These are phyloP conservation scores for Penicillium sp. DNA, from an alignment of 2,329 filamentous ascomycete genomes.

Conservation along the genomic window DNA sequence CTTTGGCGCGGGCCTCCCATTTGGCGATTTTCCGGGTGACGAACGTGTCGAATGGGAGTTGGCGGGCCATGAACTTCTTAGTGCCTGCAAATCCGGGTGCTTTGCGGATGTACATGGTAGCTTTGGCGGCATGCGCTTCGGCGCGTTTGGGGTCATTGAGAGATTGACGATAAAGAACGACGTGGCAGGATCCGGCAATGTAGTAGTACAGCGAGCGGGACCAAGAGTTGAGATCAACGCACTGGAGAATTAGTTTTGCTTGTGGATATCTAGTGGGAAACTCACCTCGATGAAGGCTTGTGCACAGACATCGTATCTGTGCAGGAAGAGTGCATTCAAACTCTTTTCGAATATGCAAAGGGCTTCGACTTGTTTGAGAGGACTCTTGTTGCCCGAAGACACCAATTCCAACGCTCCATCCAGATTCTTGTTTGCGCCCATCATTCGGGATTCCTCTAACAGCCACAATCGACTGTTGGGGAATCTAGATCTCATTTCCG, in stretches of 20 bases:
- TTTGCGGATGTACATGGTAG: conserved; percentile 70
- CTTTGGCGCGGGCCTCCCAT: conserved; percentile 77
- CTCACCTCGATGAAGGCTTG: conserved; percentile 67
- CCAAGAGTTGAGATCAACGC: conserved; percentile 85
- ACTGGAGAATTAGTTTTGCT: conserved; percentile 42
- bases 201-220: conserved; percentile 88
- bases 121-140: conserved; percentile 60
- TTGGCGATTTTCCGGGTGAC: conserved; percentile 80
- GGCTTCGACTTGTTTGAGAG: conserved; percentile 85
- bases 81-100: conserved; percentile 75
- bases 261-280: conserved; percentile 11
- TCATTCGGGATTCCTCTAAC: conserved; percentile 80
- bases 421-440: conserved; percentile 67
- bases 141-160: conserved; percentile 46
- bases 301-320: conserved; percentile 73
- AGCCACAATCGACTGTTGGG: conserved; percentile 83
- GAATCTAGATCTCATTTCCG: conserved; percentile 73
- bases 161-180: conserved; percentile 73
- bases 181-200: conserved; percentile 73
- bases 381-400: conserved; percentile 59
- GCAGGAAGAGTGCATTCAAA: conserved; percentile 74
- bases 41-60: conserved; percentile 87
- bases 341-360: conserved; percentile 83
- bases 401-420: conserved; percentile 68
- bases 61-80: conserved; percentile 85